These are phyloP conservation scores for Hortaea werneckii DNA, from an alignment of 2,329 filamentous ascomycete species.

Conservation along the genomic window DNA sequence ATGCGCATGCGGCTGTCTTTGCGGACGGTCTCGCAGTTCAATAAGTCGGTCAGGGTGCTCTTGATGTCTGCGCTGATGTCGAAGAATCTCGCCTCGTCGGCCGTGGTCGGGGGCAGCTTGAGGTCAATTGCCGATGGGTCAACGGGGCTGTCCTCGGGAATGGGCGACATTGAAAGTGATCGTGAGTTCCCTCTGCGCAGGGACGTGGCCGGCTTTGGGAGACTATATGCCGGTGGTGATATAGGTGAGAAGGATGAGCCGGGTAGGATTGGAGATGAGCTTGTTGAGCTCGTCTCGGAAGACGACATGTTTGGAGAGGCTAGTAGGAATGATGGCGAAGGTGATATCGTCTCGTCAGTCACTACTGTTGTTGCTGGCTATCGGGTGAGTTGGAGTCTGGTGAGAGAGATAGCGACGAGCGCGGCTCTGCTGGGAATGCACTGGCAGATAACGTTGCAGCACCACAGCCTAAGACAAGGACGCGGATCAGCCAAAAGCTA, in stretches of 20 bases:
- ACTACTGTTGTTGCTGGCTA: conserved; percentile 20
- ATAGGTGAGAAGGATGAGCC: conserved; percentile 1
- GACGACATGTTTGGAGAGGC: conserved; percentile 14
- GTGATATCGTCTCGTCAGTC: too few relatives aligned
- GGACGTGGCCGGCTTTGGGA: conserved; percentile 6
- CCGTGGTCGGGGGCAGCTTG: conserved; percentile 5
- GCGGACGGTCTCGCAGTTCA: conserved; percentile 43
- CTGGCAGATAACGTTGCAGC: conserved; percentile 25
- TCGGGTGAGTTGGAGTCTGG: neutral
- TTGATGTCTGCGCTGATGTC: conserved; percentile 45
- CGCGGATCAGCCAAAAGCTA: too few relatives aligned
- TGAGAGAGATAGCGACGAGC: conserved; percentile 30
- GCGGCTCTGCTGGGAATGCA: conserved; percentile 30
- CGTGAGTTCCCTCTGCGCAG: conserved; percentile 5
- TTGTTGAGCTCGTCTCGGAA: conserved; percentile 14
- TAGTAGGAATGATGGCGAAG: too few relatives aligned
- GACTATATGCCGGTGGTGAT: conserved; percentile 23
- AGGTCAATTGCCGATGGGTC: too few relatives aligned
- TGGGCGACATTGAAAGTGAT: conserved; percentile 13
- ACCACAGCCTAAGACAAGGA: conserved; percentile 9
- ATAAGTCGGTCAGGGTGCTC: conserved; percentile 42
- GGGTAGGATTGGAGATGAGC: conserved; percentile 13
- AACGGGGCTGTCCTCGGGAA: conserved; percentile 11
- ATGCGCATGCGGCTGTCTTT: conserved; percentile 36
- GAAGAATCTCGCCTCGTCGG: conserved; percentile 30